A percentile compares a stretch with the other conserved stretches of the same genome.
Evolutionary conservation across 192 early-diverging fungal genomes (phyloP).

Genomic region (Coemansia sp.): DNA sequence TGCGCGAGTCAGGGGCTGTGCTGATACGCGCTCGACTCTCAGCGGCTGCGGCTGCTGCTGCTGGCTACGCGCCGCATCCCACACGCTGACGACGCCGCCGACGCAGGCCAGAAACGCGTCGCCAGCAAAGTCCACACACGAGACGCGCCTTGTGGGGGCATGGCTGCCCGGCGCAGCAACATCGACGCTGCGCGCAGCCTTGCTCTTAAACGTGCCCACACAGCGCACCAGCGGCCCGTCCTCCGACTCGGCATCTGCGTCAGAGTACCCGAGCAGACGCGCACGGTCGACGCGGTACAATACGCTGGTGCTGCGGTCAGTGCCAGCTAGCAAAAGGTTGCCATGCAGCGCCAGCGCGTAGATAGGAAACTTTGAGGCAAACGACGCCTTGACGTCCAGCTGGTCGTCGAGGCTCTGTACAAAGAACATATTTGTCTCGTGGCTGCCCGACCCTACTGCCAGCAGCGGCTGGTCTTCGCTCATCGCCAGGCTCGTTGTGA

Average conservation of each 20-base stretch:
- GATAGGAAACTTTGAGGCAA: conserved; percentile 58
- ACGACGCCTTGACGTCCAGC: conserved; percentile 55
- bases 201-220: conserved; percentile 57
- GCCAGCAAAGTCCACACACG: conserved; percentile 50
- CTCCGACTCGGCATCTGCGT: not conserved
- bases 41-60: conserved; percentile 7
- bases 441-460: conserved; percentile 54
- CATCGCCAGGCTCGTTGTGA: conserved; percentile 55
- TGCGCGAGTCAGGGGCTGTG: conserved; percentile 39
- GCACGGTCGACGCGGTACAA: conserved; percentile 56
- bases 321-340: conserved; percentile 51
- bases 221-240: conserved; percentile 45
- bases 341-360: conserved; percentile 50
- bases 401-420: conserved; percentile 53
- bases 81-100: conserved; percentile 53
- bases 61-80: conserved; percentile 44
- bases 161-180: conserved; percentile 54
- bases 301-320: conserved; percentile 52
- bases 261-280: conserved; percentile 34
- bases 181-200: conserved; percentile 51
- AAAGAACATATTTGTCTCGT: conserved; percentile 58
- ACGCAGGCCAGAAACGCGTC: conserved; percentile 48
- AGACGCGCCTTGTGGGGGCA: conserved; percentile 41
- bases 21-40: conserved; percentile 43
- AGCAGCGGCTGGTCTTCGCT: conserved; percentile 50